Base-by-base conservation (phyloP, 805 yeast genomes). In the Candida pini region DNA sequence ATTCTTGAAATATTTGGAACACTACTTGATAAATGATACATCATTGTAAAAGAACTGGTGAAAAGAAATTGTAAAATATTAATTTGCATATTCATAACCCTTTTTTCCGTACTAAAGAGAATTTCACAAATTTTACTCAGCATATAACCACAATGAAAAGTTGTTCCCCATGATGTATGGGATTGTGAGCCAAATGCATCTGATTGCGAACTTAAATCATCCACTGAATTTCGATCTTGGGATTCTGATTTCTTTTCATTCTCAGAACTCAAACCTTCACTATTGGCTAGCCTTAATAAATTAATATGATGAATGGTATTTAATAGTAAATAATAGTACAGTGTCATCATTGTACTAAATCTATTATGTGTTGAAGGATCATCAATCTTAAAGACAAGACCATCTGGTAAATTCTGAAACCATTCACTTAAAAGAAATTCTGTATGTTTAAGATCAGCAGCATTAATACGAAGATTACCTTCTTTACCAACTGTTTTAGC, bases 141-240 rank as follows among this genome's bases (percentile, higher is more conserved):
- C 78, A 79, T 78, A 46, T 81, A 71, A 1, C 87, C 84, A 2
- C 88, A 82, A 51, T 79, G 84, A 63, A 81, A 81, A 3, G 85
- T 80, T 37, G 81, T 77, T 3, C 85, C 82, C 79, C 83, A 76
- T 9, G 81, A 73, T 3, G 83, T 81, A 51, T 73, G 71, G 25
- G 10, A 22, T 13, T 22, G 13, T 13, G 10, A 12, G n/a, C 25
- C 25, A n/a, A n/a, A n/a, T n/a, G n/a, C n/a, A n/a, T n/a, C n/a
- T n/a, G n/a, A n/a, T n/a, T n/a, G n/a, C n/a, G n/a, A n/a, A n/a
- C n/a, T n/a, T n/a, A n/a, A n/a, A n/a, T n/a, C n/a, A n/a, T n/a
- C n/a, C n/a, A n/a, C n/a, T n/a, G n/a, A n/a, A n/a, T n/a, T n/a
- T n/a, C n/a, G n/a, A n/a, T n/a, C n/a, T n/a, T n/a, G n/a, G n/a